Evolutionary conservation across 306 rosid genomes (phyloP).

Genomic region (Pueraria montana): DNA sequence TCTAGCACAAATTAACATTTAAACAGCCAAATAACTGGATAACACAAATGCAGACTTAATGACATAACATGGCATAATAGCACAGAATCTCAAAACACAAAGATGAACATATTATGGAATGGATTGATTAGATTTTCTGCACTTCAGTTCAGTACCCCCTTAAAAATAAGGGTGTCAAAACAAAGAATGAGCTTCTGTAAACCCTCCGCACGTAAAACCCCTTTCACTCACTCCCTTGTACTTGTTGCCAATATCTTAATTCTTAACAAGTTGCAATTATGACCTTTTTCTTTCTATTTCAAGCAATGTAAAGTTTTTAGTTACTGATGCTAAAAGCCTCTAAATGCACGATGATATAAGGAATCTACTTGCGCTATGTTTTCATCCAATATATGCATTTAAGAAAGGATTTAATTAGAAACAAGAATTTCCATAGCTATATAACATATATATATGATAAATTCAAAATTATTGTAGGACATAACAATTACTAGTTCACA

Average conservation of each 20-base stretch:
- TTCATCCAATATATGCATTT: neutral
- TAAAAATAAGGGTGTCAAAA: neutral
- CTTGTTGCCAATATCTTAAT: slow-evolving; percentile 1
- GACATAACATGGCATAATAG: slow-evolving; percentile 1
- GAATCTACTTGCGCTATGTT: neutral
- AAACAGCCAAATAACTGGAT: slow-evolving; percentile 3
- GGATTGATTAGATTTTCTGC: neutral
- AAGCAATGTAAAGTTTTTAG: neutral
- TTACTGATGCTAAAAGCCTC: neutral
- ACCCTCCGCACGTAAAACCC: neutral
- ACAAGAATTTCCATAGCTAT: neutral
- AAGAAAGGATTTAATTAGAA: neutral
- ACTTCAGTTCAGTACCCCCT: neutral
- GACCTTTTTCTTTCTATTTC: neutral
- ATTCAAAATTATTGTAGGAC: neutral
- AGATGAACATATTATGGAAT: neutral
- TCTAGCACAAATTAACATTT: slow-evolving; percentile 23
- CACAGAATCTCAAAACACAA: slow-evolving; percentile 4
- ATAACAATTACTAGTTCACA: slow-evolving; percentile 1
- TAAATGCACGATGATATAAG: slow-evolving; percentile 14
- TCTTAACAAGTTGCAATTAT: neutral
- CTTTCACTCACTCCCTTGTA: neutral
- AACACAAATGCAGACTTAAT: slow-evolving; percentile 7
- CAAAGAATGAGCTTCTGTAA: neutral
- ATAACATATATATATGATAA: neutral